Percentiles rank a stretch among this genome's conserved stretches.
phyloP scores from a whole-genome alignment of 495 filamentous ascomycete genomes.

The Lepraria neglecta region DNA sequence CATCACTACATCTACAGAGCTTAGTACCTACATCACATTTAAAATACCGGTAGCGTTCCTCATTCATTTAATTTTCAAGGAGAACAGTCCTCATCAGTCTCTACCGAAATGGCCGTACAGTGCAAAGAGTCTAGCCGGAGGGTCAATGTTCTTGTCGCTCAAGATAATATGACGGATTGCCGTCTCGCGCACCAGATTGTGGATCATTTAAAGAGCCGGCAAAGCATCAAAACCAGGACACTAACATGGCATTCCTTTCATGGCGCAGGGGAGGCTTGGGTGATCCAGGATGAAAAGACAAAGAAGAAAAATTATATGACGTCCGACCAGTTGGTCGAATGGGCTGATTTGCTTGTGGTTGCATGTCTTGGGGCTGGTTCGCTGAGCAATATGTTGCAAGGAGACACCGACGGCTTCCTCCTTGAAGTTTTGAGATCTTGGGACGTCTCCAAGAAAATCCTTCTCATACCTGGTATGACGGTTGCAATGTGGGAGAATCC shows the following conservation, averaged over 20 bases:
- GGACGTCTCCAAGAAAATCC: slow-evolving; percentile 75
- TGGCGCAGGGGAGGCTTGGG: neutral
- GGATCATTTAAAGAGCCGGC: neutral
- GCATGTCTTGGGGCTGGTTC: slow-evolving; percentile 78
- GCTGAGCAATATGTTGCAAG: slow-evolving; percentile 75
- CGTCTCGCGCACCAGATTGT: neutral
- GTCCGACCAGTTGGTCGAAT: slow-evolving; percentile 41
- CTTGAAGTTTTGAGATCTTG: slow-evolving; percentile 71
- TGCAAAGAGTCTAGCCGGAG: neutral
- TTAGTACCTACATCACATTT: no score
- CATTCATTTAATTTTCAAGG: no score
- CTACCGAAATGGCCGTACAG: neutral
- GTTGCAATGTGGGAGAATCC: slow-evolving; percentile 79
- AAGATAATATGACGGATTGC: slow-evolving; percentile 9
- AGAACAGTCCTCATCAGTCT: neutral
- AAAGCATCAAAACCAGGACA: slow-evolving; percentile 10
- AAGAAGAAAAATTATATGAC: neutral
- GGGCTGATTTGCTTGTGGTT: slow-evolving; percentile 79
- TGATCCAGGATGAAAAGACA: neutral
- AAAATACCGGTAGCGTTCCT: no score
- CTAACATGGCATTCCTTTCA: neutral
- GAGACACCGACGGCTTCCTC: slow-evolving; percentile 65
- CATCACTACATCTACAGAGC: no score
- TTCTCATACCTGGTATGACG: slow-evolving; percentile 79
- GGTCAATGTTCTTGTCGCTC: slow-evolving; percentile 13